A percentile compares a stretch with the other conserved stretches of the same genome.
Evolutionary conservation across 2,329 filamentous ascomycete species (phyloP).

Genomic region (Penicillium sp.): DNA sequence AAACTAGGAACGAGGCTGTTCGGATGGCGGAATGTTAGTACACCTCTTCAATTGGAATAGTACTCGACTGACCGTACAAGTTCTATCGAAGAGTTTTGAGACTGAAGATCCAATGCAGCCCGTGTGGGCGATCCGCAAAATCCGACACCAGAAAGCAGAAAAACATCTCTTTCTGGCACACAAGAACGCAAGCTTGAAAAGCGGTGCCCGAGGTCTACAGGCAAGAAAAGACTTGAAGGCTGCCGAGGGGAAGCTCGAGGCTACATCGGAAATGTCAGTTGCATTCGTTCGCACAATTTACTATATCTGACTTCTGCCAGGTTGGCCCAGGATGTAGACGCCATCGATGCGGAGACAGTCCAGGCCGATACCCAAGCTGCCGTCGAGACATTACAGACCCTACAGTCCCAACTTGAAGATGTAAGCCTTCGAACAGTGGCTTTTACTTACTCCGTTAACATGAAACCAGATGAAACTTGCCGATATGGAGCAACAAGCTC

Average conservation of each 20-base stretch:
- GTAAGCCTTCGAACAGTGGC: constrained; percentile 32
- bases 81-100: constrained; percentile 61
- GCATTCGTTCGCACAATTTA: background rate
- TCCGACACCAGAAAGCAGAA: constrained; percentile 62
- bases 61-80: constrained; percentile 28
- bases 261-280: constrained; percentile 53
- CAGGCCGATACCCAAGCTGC: constrained; percentile 67
- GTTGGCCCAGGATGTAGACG: constrained; percentile 52
- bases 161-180: constrained; percentile 65
- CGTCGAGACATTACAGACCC: constrained; percentile 64
- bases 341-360: constrained; percentile 56
- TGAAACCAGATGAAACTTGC: constrained; percentile 51
- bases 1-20: constrained; percentile 52
- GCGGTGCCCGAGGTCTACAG: constrained; percentile 70
- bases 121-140: constrained; percentile 58
- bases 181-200: constrained; percentile 70
- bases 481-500: constrained; percentile 64
- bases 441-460: constrained; percentile 8
- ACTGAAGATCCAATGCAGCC: constrained; percentile 56
- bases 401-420: constrained; percentile 67
- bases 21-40: constrained; percentile 58
- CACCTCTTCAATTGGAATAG: background rate
- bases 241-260: constrained; percentile 64
- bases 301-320: constrained; percentile 19
- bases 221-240: constrained; percentile 71